These are phyloP conservation scores for Carex myosuroides DNA, from an alignment of 176 grass and related monocot species.

Conservation along the genomic window DNA sequence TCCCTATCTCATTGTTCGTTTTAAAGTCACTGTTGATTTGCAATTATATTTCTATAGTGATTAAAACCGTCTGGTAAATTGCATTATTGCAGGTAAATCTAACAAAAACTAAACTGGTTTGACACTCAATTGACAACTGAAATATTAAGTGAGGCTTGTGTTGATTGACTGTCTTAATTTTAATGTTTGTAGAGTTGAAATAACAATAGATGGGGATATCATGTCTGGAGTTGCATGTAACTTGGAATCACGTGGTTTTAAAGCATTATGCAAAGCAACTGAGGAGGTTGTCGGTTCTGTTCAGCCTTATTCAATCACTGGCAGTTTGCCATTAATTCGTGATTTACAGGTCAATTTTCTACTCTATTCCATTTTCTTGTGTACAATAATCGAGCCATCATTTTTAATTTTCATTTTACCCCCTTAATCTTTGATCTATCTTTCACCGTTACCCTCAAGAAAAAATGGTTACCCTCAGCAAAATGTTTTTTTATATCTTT, in stretches of 20 bases:
- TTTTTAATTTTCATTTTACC: not conserved
- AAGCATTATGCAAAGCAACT: slow-evolving; percentile 85
- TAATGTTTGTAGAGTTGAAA: slow-evolving; percentile 53
- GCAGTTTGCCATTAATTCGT: slow-evolving; percentile 81
- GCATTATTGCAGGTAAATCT: not conserved
- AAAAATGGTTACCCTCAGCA: not conserved
- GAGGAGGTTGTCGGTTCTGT: slow-evolving; percentile 68
- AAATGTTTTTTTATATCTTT: not conserved
- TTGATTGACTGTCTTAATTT: not conserved
- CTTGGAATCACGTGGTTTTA: slow-evolving; percentile 66
- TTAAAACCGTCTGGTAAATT: not conserved
- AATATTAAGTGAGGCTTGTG: not conserved
- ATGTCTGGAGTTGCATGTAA: slow-evolving; percentile 88
- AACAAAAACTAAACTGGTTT: not conserved
- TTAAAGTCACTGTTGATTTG: not conserved
- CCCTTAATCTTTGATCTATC: not conserved
- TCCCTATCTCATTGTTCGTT: not conserved
- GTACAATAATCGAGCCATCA: not conserved
- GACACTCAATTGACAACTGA: not conserved
- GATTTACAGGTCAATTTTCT: slow-evolving; percentile 67
- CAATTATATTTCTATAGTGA: not conserved
- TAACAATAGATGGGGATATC: slow-evolving; percentile 55
- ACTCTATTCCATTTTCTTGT: not conserved
- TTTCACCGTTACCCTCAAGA: not conserved
- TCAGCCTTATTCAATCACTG: slow-evolving; percentile 85